A percentile compares a stretch with the other conserved stretches of the same genome.
Evolutionary conservation across 371 early-diverging fungal species (phyloP).

Genomic region (Mucor indicus): DNA sequence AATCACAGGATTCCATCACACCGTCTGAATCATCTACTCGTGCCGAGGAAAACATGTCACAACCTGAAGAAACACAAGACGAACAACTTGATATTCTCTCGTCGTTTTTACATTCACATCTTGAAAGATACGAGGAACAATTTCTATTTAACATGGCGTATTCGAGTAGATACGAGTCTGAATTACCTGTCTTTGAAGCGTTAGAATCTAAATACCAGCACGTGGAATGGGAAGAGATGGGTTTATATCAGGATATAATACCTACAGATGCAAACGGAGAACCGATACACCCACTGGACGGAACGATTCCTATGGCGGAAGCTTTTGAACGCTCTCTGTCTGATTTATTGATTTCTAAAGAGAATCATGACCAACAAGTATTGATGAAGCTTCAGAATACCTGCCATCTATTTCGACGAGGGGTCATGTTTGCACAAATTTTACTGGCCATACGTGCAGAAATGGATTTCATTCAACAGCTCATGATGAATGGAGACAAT

Average conservation of each 20-base stretch:
- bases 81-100: slow-evolving; percentile 10
- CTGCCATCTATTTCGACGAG: slow-evolving; percentile 15
- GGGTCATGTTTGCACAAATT: slow-evolving; percentile 29
- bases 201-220: slow-evolving; percentile 5
- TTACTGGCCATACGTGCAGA: slow-evolving; percentile 36
- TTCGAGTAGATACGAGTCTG: too few relatives aligned
- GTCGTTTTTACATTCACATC: not conserved
- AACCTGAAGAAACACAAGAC: not conserved
- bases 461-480: slow-evolving; percentile 36
- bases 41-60: too few relatives aligned
- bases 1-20: not conserved
- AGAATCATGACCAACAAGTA: too few relatives aligned
- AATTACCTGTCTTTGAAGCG: too few relatives aligned
- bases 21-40: too few relatives aligned
- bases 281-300: slow-evolving; percentile 36
- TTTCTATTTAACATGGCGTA: too few relatives aligned
- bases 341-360: too few relatives aligned
- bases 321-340: slow-evolving; percentile 6
- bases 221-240: slow-evolving; percentile 7
- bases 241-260: not conserved
- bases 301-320: slow-evolving; percentile 17
- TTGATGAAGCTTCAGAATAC: not conserved
- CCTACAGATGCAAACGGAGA: not conserved
- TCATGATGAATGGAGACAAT: slow-evolving; percentile 20
- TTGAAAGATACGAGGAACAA: too few relatives aligned